Conservation (phyloP, 1,284 basidiomycete species). For the Trichosporon faecale region DNA sequence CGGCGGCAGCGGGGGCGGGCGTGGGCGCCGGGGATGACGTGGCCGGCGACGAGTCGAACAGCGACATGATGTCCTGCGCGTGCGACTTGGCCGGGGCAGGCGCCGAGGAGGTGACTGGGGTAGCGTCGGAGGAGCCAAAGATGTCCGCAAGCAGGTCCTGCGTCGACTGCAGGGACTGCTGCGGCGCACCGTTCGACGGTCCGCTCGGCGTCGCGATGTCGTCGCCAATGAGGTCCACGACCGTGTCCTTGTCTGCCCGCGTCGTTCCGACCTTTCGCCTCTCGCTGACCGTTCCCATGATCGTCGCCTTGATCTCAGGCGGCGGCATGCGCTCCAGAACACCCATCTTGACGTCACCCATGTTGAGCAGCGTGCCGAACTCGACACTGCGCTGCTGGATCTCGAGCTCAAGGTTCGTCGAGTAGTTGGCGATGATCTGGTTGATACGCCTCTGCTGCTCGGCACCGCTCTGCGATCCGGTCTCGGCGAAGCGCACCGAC, state of each 20-base stretch:
- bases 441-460: conserved; percentile 73
- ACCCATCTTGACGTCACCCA: conserved; percentile 73
- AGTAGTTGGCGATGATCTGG: conserved; percentile 70
- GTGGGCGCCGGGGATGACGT: conserved; percentile 17
- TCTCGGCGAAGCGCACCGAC: conserved; percentile 63
- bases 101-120: conserved; percentile 32
- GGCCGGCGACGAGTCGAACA: conserved; percentile 64
- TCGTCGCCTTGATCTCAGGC: conserved; percentile 89
- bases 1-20: conserved; percentile 44
- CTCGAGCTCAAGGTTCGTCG: conserved; percentile 85
- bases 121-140: conserved; percentile 63
- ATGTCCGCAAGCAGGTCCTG: conserved; percentile 91
- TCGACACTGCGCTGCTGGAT: conserved; percentile 95
- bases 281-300: conserved; percentile 86
- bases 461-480: conserved; percentile 57
- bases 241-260: conserved; percentile 66
- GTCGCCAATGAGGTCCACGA: conserved; percentile 71
- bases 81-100: conserved; percentile 53
- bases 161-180: conserved; percentile 62
- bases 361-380: conserved; percentile 76
- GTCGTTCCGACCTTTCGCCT: conserved; percentile 90
- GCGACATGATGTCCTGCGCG: conserved; percentile 80
- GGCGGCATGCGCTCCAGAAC: conserved; percentile 98
- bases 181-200: conserved; percentile 25
- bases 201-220: conserved; percentile 58